phyloP scores from a whole-genome alignment of 1,284 basidiomycete genomes.

The Ceratobasidium sp. region DNA sequence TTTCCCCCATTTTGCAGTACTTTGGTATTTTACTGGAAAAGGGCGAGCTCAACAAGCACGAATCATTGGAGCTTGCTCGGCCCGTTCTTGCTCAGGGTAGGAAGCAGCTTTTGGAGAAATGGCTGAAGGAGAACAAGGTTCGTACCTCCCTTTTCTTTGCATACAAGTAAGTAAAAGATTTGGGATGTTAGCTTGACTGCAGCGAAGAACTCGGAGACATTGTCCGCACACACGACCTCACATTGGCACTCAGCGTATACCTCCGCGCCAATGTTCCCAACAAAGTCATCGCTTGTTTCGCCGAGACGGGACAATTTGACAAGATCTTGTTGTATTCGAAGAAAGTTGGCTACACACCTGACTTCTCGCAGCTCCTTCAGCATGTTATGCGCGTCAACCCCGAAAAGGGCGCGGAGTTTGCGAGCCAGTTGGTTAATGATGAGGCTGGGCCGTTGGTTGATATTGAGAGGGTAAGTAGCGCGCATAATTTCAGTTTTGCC shows the following conservation, averaged over 20 bases:
- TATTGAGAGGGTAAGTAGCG: slow-evolving; percentile 75
- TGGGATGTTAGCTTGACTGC: slow-evolving; percentile 81
- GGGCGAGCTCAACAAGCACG: slow-evolving; percentile 95
- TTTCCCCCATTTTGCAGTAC: slow-evolving; percentile 97
- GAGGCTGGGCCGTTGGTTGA: slow-evolving; percentile 92
- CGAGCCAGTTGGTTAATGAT: slow-evolving; percentile 92
- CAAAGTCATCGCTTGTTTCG: slow-evolving; percentile 99
- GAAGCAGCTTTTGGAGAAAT: slow-evolving; percentile 98
- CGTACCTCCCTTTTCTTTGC: not conserved
- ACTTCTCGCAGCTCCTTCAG: slow-evolving; percentile 93
- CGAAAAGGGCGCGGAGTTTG: slow-evolving; percentile 98
- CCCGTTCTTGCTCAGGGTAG: slow-evolving; percentile 96
- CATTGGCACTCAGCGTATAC: slow-evolving; percentile 97
- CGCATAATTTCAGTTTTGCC: not conserved
- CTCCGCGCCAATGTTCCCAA: slow-evolving; percentile 97
- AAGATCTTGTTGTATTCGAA: slow-evolving; percentile 99
- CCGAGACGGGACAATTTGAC: slow-evolving; percentile 97
- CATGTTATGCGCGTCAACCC: slow-evolving; percentile 97
- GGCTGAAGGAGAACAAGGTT: slow-evolving; percentile 99
- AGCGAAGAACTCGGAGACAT: slow-evolving; percentile 98
- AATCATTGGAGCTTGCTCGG: slow-evolving; percentile 94
- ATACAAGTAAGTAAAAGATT: not conserved
- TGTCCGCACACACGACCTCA: slow-evolving; percentile 95
- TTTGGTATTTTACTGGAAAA: slow-evolving; percentile 98
- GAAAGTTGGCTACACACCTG: slow-evolving; percentile 94